Evolutionary conservation across 176 grass and related monocot species (phyloP).

Genomic region (Phyllostachys edulis): DNA sequence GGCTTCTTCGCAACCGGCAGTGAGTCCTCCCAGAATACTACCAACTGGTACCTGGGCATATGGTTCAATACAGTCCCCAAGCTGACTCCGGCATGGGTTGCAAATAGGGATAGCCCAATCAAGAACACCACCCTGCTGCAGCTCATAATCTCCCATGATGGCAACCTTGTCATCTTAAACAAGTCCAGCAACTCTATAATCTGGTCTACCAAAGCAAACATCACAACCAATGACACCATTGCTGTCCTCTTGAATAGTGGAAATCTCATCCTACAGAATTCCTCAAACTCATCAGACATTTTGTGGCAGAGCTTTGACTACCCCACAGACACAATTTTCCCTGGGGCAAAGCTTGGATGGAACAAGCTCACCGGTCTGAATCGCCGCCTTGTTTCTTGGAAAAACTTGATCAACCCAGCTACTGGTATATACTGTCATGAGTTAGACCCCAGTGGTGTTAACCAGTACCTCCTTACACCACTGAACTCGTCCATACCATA

Average conservation of each 20-base stretch:
- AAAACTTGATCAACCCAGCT: constrained; percentile 28
- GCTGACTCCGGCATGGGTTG: constrained; percentile 47
- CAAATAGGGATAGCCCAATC: constrained; percentile 43
- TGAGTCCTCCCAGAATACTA: background rate
- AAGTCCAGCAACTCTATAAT: background rate
- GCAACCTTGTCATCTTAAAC: constrained; percentile 50
- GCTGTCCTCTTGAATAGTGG: constrained; percentile 33
- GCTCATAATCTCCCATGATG: constrained; percentile 39
- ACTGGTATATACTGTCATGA: constrained; percentile 24
- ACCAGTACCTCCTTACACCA: background rate
- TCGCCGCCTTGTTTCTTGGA: constrained; percentile 30
- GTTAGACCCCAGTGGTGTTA: constrained; percentile 8
- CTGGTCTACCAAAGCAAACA: constrained; percentile 44
- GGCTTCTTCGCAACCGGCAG: constrained; percentile 54
- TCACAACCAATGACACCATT: background rate
- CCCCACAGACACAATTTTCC: constrained; percentile 41
- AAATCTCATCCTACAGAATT: constrained; percentile 45
- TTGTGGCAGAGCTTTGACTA: constrained; percentile 76
- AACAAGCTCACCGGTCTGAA: constrained; percentile 41
- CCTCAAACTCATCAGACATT: constrained; percentile 22
- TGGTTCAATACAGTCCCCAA: constrained; percentile 46
- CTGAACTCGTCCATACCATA: constrained; percentile 2
- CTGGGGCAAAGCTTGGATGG: constrained; percentile 42
- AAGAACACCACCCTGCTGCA: background rate
- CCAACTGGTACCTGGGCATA: constrained; percentile 48